Evolutionary conservation across 345 rosid genomes (phyloP).

Genomic region (Populus nigra): DNA sequence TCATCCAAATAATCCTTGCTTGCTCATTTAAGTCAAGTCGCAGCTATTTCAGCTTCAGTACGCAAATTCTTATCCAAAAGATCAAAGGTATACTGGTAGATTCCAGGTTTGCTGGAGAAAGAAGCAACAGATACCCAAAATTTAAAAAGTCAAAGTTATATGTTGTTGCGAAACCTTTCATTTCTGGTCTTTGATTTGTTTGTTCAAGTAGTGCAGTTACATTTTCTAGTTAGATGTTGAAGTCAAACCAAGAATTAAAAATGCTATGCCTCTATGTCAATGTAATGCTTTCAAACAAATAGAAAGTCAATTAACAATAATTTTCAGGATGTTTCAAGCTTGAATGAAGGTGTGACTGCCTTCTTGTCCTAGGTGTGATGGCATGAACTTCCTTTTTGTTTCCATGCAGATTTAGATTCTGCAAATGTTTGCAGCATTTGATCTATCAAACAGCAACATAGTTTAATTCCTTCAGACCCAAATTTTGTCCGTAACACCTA

Average conservation of each 20-base stretch:
- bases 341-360: background rate
- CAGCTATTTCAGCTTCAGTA: too few species aligned
- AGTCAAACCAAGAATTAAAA: background rate
- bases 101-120: too few species aligned
- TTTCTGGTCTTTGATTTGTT: background rate
- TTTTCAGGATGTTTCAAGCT: background rate
- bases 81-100: too few species aligned
- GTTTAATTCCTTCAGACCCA: background rate
- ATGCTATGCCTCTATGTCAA: background rate
- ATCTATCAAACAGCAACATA: background rate
- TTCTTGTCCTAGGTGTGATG: background rate
- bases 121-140: too few species aligned
- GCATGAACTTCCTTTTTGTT: background rate
- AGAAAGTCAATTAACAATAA: background rate
- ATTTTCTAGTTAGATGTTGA: background rate
- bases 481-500: background rate
- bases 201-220: background rate
- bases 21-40: too few species aligned
- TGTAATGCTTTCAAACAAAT: background rate
- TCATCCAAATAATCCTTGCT: too few species aligned
- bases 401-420: background rate
- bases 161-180: too few species aligned
- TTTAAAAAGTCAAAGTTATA: too few species aligned
- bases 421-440: background rate
- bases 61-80: too few species aligned